Evolutionary conservation across 2,329 filamentous ascomycete species (phyloP), one percentile per base, ranked within the genome.

Genomic region (Neofusicoccum umdonicola): DNA sequence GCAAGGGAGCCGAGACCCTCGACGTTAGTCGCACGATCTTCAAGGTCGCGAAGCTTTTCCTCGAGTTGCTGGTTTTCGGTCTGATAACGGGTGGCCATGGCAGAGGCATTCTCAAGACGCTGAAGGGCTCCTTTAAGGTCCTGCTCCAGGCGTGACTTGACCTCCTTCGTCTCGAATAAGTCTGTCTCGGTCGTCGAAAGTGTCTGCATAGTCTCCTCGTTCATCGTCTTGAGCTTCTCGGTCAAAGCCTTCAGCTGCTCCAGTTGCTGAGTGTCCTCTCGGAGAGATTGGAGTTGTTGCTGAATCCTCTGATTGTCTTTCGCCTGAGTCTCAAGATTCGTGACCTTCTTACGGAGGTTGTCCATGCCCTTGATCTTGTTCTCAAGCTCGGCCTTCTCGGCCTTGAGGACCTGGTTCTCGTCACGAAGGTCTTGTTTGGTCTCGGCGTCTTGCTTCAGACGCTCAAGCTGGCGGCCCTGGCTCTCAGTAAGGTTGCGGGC

Each of bases 331-430:
- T 81, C 79, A 47, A 84, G 70, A 3, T 79, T 74, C 66, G 83
- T 80, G 35, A 84, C 83, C 73, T 84, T 84, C 76, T 83, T 83
- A 70, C 80, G 82, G 22, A 84, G 76, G 65, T 84, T 84, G 68
- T 84, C 82, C 64, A 82, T 83, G 22, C 81, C 81, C 65, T 82
- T 82, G 31, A 80, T 76, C 66, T 80, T 82, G 66, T 82, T 80
- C 37, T 72, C 74, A 22, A 83, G 73, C 61, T 83, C 82, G 62
- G 83, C 81, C 37, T 82, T 77, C 70, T 84, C 82, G 0, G 80
- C 78, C 61, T 76, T 74, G 51, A 83, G 70, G 31, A 83, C 72
- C 67, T 83, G 82, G n/a, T 83, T 68, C 61, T 83, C 80, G 66
- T 84, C 82, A 4, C 79, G 77, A n/a, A 84, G 69, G 60, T 81